Conservation (phyloP, 1,284 basidiomycete species). For the Tremellales sp. region DNA sequence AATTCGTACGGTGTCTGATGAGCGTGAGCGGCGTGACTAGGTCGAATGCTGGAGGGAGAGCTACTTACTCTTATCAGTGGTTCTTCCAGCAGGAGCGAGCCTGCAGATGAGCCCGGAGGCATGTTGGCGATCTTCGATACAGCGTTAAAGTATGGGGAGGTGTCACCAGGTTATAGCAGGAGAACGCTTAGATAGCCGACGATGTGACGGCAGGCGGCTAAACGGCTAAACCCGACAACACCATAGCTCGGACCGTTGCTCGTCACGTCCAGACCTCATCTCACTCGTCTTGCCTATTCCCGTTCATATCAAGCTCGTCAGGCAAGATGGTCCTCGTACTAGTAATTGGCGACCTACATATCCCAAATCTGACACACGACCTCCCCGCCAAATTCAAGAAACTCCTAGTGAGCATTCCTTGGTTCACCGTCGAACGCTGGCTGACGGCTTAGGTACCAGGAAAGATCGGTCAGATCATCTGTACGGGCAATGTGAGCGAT, state of each 20-base stretch:
- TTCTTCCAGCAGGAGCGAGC: slow-evolving; percentile 39
- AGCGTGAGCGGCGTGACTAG: no score
- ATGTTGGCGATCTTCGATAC: no score
- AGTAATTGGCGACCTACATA: slow-evolving; percentile 90
- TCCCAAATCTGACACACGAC: slow-evolving; percentile 80
- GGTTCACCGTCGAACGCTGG: not conserved
- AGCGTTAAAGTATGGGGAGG: no score
- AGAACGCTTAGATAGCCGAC: no score
- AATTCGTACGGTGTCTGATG: slow-evolving; percentile 50
- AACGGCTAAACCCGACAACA: no score
- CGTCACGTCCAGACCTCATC: no score
- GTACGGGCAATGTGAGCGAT: slow-evolving; percentile 97
- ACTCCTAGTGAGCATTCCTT: slow-evolving; percentile 63
- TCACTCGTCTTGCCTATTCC: no score
- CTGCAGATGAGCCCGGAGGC: slow-evolving; percentile 1
- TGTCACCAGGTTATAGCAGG: no score
- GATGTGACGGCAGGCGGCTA: no score
- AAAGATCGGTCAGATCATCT: slow-evolving; percentile 97
- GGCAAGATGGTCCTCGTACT: slow-evolving; percentile 81
- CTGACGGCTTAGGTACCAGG: slow-evolving; percentile 60
- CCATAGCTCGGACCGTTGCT: no score
- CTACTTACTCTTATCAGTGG: slow-evolving; percentile 38
- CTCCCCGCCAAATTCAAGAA: slow-evolving; percentile 96
- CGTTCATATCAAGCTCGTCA: no score
- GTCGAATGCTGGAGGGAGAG: no score